A percentile compares a stretch with the other conserved stretches of the same genome.
These are phyloP conservation scores for Lachancea lanzarotensis DNA, from an alignment of 805 yeast species.

Conservation along the genomic window DNA sequence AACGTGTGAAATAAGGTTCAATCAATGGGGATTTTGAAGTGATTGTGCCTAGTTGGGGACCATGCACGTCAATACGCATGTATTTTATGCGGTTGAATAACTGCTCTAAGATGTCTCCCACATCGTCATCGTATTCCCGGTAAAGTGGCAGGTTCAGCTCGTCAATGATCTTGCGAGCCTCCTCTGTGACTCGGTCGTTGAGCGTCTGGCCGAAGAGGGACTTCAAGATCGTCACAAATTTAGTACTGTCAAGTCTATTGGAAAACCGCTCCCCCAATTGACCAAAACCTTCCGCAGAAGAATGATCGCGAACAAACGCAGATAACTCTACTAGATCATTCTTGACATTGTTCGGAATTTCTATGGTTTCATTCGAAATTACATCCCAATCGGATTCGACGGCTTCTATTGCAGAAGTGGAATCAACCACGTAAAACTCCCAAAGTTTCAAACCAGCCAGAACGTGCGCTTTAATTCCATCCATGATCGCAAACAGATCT, in stretches of 20 bases:
- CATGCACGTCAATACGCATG: conserved; percentile 68
- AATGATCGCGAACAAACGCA: conserved; percentile 38
- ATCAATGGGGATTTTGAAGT: conserved; percentile 54
- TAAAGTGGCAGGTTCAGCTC: conserved; percentile 73
- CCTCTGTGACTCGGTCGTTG: conserved; percentile 31
- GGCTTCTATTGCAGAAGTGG: conserved; percentile 35
- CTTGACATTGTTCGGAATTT: conserved; percentile 41
- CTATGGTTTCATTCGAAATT: conserved; percentile 25
- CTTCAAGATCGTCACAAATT: conserved; percentile 48
- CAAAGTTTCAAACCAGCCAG: conserved; percentile 63
- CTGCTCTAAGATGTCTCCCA: conserved; percentile 57
- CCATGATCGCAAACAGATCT: conserved; percentile 58
- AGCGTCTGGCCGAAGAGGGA: conserved; percentile 31
- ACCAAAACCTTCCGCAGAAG: conserved; percentile 38
- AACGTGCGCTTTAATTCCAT: conserved; percentile 63
- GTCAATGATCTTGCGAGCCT: conserved; percentile 55
- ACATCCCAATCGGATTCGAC: conserved; percentile 36
- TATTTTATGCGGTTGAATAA: conserved; percentile 70
- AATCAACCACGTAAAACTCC: conserved; percentile 81
- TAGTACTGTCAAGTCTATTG: conserved; percentile 45
- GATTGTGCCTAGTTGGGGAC: conserved; percentile 72
- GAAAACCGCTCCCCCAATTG: conserved; percentile 42
- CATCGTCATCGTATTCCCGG: conserved; percentile 67
- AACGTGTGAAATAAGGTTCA: conserved; percentile 83
- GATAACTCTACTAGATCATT: conserved; percentile 41